Evolutionary conservation across 495 filamentous ascomycete species (phyloP).

Genomic region (Parmelia sp.): DNA sequence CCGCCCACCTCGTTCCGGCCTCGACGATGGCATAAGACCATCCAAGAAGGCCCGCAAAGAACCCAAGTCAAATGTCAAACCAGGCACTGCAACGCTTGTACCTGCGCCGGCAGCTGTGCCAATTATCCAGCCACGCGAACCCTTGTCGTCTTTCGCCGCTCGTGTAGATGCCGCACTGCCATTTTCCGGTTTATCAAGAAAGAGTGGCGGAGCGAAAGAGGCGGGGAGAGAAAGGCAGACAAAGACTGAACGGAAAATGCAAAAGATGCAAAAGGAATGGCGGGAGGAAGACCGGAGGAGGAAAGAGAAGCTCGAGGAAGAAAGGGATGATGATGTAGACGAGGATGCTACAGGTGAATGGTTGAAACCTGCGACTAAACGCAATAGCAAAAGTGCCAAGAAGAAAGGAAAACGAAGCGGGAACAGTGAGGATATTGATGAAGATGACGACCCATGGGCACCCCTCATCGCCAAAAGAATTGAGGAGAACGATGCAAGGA

Average conservation of each 20-base stretch:
- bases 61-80: slow-evolving; percentile 5
- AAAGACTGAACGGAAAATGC: slow-evolving; percentile 76
- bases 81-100: slow-evolving; percentile 12
- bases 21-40: slow-evolving; percentile 56
- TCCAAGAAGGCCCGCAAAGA: slow-evolving; percentile 26
- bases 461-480: slow-evolving; percentile 52
- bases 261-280: slow-evolving; percentile 75
- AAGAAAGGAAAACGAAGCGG: slow-evolving; percentile 41
- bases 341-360: slow-evolving; percentile 53
- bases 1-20: slow-evolving; percentile 46
- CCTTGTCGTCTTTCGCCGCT: slow-evolving; percentile 71
- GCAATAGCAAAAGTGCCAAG: slow-evolving; percentile 50
- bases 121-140: slow-evolving; percentile 75
- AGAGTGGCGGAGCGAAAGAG: slow-evolving; percentile 31
- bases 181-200: slow-evolving; percentile 54
- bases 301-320: slow-evolving; percentile 52
- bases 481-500: slow-evolving; percentile 34
- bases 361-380: slow-evolving; percentile 49
- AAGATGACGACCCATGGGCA: slow-evolving; percentile 76
- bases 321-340: slow-evolving; percentile 59
- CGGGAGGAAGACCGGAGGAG: slow-evolving; percentile 55
- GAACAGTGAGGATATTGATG: slow-evolving; percentile 37
- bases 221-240: slow-evolving; percentile 56
- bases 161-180: slow-evolving; percentile 85
- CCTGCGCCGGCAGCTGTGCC: slow-evolving; percentile 35